These are phyloP conservation scores for Pinus taeda DNA, from an alignment of 75 land plant species.

Conservation along the genomic window DNA sequence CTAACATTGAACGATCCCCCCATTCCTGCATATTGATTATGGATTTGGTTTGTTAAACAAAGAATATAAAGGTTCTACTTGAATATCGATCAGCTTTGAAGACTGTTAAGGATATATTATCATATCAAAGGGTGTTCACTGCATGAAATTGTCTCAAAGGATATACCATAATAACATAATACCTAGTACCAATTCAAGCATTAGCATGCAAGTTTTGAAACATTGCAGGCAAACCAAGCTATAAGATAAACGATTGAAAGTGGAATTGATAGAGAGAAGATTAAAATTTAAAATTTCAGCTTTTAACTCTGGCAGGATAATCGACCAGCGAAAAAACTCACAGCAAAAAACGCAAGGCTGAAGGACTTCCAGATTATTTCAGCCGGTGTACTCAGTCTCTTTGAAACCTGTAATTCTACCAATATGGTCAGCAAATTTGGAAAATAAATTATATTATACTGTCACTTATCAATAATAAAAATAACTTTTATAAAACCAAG, in stretches of 20 bases:
- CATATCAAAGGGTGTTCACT: background rate
- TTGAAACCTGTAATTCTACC: conserved; percentile 44
- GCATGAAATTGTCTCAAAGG: background rate
- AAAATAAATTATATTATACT: too few species aligned
- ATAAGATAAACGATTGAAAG: background rate
- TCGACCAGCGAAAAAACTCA: conserved; percentile 29
- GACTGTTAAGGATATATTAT: background rate
- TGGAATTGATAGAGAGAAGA: background rate
- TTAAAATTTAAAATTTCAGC: background rate
- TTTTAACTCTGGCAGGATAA: background rate
- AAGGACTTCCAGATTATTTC: conserved; percentile 90
- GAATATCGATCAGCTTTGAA: background rate
- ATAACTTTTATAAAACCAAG: background rate
- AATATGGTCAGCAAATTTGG: background rate
- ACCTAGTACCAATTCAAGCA: background rate
- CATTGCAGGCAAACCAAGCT: background rate
- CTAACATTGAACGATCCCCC: conserved; percentile 99
- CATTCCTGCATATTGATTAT: conserved; percentile 66
- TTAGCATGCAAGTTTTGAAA: background rate
- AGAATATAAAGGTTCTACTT: background rate
- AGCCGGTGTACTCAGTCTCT: conserved; percentile 63
- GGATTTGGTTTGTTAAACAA: background rate
- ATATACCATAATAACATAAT: background rate
- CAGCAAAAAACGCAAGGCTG: conserved; percentile 94
- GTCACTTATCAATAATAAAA: background rate